A percentile compares a stretch with the other conserved stretches of the same genome.
Evolutionary conservation across 2,329 filamentous ascomycete species (phyloP).

Genomic region (Ascochyta clinopodiicola): DNA sequence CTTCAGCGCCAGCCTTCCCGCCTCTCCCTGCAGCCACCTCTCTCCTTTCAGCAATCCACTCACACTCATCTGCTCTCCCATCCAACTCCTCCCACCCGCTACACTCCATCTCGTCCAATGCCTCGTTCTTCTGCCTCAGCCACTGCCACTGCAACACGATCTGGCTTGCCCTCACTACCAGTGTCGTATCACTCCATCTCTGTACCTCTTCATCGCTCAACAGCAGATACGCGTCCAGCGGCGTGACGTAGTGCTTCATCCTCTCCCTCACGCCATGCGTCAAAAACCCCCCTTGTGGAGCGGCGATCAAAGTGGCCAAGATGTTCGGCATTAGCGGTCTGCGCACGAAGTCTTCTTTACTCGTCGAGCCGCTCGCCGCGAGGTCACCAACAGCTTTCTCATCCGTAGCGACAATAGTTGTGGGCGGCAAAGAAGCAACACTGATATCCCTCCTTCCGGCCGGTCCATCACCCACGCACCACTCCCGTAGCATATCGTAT

Average conservation of each 20-base stretch:
- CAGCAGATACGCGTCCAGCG: constrained; percentile 31
- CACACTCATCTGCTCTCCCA: constrained; percentile 29
- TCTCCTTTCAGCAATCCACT: constrained; percentile 35
- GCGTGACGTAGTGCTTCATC: constrained; percentile 42
- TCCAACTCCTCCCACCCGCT: constrained; percentile 33
- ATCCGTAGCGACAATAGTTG: background rate
- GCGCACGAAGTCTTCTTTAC: background rate
- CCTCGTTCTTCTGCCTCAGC: constrained; percentile 34
- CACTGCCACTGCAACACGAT: constrained; percentile 38
- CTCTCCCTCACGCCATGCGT: constrained; percentile 29
- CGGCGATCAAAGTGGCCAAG: constrained; percentile 31
- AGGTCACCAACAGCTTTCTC: background rate
- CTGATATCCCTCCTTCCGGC: constrained; percentile 15
- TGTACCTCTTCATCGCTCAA: constrained; percentile 28
- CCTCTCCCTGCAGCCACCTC: background rate
- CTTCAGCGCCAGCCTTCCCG: background rate
- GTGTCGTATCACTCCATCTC: constrained; percentile 17
- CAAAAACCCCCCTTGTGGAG: constrained; percentile 19
- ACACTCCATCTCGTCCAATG: constrained; percentile 34
- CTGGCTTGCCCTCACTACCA: constrained; percentile 19
- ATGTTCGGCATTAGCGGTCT: constrained; percentile 28
- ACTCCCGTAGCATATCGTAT: constrained; percentile 38
- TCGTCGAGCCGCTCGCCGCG: background rate
- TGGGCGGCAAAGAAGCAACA: constrained; percentile 12
- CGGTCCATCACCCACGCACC: constrained; percentile 22